These are phyloP conservation scores for Abrus precatorius DNA, from an alignment of 306 rosid species.

Conservation along the genomic window DNA sequence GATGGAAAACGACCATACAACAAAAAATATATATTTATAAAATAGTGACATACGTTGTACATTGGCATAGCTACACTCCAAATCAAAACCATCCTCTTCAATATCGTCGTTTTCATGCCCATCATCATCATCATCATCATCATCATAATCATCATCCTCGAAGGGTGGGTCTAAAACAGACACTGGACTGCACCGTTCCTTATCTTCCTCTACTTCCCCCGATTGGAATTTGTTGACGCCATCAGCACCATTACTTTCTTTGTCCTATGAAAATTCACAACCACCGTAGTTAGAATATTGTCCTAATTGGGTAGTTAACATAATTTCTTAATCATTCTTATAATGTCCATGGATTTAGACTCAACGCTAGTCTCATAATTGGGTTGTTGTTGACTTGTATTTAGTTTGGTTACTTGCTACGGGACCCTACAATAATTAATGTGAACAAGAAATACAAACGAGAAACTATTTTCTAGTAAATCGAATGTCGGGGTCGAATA, in stretches of 20 bases:
- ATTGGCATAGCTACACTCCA: constrained; percentile 87
- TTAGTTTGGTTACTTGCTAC: constrained; percentile 29
- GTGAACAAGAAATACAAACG: constrained; percentile 42
- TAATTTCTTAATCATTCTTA: constrained; percentile 38
- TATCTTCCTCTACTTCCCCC: constrained; percentile 77
- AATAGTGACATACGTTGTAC: constrained; percentile 79
- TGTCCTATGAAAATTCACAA: constrained; percentile 58
- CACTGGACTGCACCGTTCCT: constrained; percentile 95
- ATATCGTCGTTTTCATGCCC: constrained; percentile 56
- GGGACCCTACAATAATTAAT: neutral
- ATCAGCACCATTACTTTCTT: constrained; percentile 51
- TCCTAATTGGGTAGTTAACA: constrained; percentile 45
- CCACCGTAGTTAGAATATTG: constrained; percentile 43
- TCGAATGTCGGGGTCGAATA: constrained; percentile 48
- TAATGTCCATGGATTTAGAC: constrained; percentile 48
- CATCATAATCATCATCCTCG: constrained; percentile 63
- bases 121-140: constrained; percentile 66
- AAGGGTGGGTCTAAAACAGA: constrained; percentile 94
- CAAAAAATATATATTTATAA: neutral
- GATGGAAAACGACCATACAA: constrained; percentile 62
- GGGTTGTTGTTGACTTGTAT: constrained; percentile 51
- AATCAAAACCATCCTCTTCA: constrained; percentile 56
- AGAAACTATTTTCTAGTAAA: constrained; percentile 42
- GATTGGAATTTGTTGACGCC: constrained; percentile 58
- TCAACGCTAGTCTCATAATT: constrained; percentile 48